Evolutionary conservation across 2,329 filamentous ascomycete genomes (phyloP), one percentile per base, ranked within the genome.

Genomic region (Coleophoma cylindrospora): DNA sequence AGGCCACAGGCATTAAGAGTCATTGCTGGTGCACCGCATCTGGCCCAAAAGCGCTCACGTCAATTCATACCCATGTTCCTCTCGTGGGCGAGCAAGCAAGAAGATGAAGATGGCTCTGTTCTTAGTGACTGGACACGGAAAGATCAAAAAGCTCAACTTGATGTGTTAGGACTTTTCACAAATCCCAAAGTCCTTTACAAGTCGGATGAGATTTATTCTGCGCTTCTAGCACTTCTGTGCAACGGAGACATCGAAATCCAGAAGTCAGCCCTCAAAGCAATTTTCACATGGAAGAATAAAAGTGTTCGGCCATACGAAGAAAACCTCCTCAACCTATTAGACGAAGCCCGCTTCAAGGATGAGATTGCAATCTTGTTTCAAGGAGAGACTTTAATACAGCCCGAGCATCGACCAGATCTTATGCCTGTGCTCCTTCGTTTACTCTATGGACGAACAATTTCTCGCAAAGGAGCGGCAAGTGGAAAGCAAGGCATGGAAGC

Each of bases 211-310:
- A 91, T 96, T 0, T 88, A 91, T 60, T 70, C 80, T 8, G 83
- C 89, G 14, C 74, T 97, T 21, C 72, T 96, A 15, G 75, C 79
- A 33, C 76, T 96, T 19, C 74, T 96, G 57, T 81, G 84, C 40
- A 96, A 96, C 64, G 94, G 94, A 60, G 94, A 99, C 63, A 77
- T 84, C 3, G 92, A 96, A 57, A 81, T 96, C 14, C 94, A 99
- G 66, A 92, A 87, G 57, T 81, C 86, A 43, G 84, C 91, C 0
- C 75, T 99, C 34, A 91, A 91, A 66, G 88, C 87, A 9, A 80
- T 99, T 8, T 75, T 96, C 47, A 82, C 90, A 0, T 99, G 94
- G 92, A 97, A 96, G 66, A 81, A 87, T 51, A 77, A 85, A 2
- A 83, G 79, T 9, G 75, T 99, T 45, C 79, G 78, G 52, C 77